Conservation (phyloP, 768 basidiomycete species). For the Panaeolus cyanescens region DNA sequence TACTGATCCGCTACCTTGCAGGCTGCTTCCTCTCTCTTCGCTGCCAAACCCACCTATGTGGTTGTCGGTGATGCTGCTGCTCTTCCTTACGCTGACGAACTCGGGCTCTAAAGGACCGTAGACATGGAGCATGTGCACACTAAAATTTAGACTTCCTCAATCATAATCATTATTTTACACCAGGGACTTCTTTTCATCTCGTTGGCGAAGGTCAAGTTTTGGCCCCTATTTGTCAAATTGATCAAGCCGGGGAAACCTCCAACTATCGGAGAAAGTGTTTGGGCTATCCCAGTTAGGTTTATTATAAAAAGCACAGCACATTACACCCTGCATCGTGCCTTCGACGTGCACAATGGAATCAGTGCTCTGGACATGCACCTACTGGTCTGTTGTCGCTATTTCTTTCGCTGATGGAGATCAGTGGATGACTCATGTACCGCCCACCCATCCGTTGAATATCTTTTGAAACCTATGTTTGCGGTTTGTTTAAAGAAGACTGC, state of each 20-base stretch:
- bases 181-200: not conserved
- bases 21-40: conserved; percentile 68
- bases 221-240: not conserved
- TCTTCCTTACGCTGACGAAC: conserved; percentile 83
- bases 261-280: not conserved
- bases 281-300: too few species aligned
- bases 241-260: not conserved
- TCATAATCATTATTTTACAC: not conserved
- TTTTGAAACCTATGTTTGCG: too few species aligned
- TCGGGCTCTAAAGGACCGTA: conserved; percentile 61
- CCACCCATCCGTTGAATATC: too few species aligned
- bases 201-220: too few species aligned
- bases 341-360: too few species aligned
- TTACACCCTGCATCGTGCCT: too few species aligned
- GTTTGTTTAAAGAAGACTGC: too few species aligned
- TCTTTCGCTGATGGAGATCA: too few species aligned
- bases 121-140: not conserved
- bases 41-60: conserved; percentile 83
- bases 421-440: too few species aligned
- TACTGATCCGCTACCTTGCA: conserved; percentile 24
- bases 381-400: too few species aligned
- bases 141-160: conserved; percentile 2
- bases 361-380: too few species aligned
- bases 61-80: conserved; percentile 76
- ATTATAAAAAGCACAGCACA: too few species aligned